Evolutionary conservation across 2,329 filamentous ascomycete genomes (phyloP), one percentile per base, ranked within the genome.

Genomic region (Alternaria alternata): DNA sequence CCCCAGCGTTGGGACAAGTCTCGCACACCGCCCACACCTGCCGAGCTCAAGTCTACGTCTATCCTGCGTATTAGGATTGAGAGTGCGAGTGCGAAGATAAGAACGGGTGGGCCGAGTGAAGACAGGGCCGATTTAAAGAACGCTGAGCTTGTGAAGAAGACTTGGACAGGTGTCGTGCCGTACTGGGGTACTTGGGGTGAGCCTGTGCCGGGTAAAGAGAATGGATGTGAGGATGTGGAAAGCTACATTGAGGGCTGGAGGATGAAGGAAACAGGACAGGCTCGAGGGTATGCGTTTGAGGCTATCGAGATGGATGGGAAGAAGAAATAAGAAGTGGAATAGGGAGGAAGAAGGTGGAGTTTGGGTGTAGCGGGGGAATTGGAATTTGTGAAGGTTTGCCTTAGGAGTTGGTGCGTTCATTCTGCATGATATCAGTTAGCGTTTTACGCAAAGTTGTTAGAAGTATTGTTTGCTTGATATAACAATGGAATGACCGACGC

Each of bases 171-270:
- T 1, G 75, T 78, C 3, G 70, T 79, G 57, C 77, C 77, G 36
- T 67, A 66, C 39, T 79, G 74, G 72, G 63, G 66, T 14, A 62
- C 66, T 36, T 78, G 73, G 72, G 76, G 75, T 5, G 71, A 75
- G 64, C 72, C 75, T 20, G 65, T 77, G 6, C 30, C 57, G 0
- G 73, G 67, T 5, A 58, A 60, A 59, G 65, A 72, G 64, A 82
- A 89, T 4, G 75, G 80, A 32, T 73, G 83, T 11, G 74, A 79
- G 30, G 75, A 83, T 8, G 79, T 91, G 18, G 91, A 92, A 8
- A 82, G 78, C 61, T 88, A 93, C 78, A 79, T 94, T 54, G 78
- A 71, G 51, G 79, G 79, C 52, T 77, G 73, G 73, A 69, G 72
- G 64, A 36, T 69, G 8, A 51, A 20, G 49, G 71, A 74, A 63